Evolutionary conservation across 2,329 filamentous ascomycete genomes (phyloP).

Genomic region (Microcera coccophila): DNA sequence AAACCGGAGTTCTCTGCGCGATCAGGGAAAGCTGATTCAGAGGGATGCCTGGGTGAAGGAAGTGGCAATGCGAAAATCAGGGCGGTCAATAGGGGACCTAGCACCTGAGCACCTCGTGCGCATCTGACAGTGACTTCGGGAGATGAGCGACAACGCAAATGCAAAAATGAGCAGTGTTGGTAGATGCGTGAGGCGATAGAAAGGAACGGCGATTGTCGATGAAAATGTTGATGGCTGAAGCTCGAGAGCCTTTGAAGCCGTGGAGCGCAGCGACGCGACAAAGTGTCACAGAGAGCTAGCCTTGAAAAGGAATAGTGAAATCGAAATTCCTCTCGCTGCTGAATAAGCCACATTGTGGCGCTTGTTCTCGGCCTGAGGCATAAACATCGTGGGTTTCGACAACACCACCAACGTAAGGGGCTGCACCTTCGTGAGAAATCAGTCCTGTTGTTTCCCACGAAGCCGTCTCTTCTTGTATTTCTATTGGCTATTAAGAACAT

Average conservation of each 20-base stretch:
- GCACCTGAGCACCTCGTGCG: constrained; percentile 32
- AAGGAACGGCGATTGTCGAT: constrained; percentile 19
- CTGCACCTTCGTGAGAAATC: no score
- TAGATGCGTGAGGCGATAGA: constrained; percentile 18
- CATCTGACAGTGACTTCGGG: constrained; percentile 27
- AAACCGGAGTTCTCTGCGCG: no score
- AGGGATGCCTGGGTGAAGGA: constrained; percentile 10
- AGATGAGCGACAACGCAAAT: constrained; percentile 16
- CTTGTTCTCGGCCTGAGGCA: neutral
- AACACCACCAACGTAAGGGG: no score
- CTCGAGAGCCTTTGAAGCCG: constrained; percentile 21
- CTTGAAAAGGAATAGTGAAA: neutral
- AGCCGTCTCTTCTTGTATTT: no score
- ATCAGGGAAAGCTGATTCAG: constrained; percentile 1
- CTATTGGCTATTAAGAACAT: no score
- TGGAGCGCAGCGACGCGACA: constrained; percentile 23
- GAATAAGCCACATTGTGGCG: constrained; percentile 5
- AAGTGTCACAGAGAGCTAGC: constrained; percentile 4
- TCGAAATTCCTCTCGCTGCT: constrained; percentile 6
- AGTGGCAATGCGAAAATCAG: constrained; percentile 24
- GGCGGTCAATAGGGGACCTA: constrained; percentile 32
- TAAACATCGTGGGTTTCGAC: neutral
- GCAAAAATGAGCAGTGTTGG: constrained; percentile 12
- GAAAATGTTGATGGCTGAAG: constrained; percentile 23
- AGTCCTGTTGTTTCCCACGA: no score